Conservation (phyloP, 257 asterid genomes). For the Anisodus acutangulus region DNA sequence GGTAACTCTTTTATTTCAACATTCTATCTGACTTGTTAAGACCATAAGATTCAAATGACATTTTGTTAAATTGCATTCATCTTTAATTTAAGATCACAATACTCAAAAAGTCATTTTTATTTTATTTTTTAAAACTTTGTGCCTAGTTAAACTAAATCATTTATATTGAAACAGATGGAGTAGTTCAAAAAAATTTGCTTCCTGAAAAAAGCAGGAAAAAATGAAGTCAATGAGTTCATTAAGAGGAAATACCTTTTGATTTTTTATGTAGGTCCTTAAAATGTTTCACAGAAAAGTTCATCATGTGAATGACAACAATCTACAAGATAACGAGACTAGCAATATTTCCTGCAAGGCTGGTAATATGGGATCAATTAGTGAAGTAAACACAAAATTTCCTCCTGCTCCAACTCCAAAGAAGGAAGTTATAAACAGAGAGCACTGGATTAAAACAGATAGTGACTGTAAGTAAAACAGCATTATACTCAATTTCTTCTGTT, state of each 20-base stretch:
- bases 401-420: conserved; percentile 28
- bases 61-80: no score
- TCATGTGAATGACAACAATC: conserved; percentile 35
- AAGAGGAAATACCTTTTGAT: neutral
- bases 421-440: conserved; percentile 39
- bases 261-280: conserved; percentile 34
- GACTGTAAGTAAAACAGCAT: conserved; percentile 45
- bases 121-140: no score
- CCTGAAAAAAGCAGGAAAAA: neutral
- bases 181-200: no score
- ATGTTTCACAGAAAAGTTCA: conserved; percentile 38
- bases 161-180: no score
- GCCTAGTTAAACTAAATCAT: no score
- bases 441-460: conserved; percentile 51
- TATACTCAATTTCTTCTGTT: neutral
- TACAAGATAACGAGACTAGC: conserved; percentile 23
- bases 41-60: no score
- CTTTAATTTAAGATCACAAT: no score
- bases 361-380: neutral
- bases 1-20: no score
- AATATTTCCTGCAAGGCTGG: neutral
- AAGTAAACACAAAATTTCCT: conserved; percentile 20
- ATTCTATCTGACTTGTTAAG: no score
- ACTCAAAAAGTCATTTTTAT: no score
- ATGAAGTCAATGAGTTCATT: neutral